Evolutionary conservation across 164 flowering plant genomes (phyloP), one percentile per base, ranked within the genome.

Genomic region (Stephania yunnanensis): DNA sequence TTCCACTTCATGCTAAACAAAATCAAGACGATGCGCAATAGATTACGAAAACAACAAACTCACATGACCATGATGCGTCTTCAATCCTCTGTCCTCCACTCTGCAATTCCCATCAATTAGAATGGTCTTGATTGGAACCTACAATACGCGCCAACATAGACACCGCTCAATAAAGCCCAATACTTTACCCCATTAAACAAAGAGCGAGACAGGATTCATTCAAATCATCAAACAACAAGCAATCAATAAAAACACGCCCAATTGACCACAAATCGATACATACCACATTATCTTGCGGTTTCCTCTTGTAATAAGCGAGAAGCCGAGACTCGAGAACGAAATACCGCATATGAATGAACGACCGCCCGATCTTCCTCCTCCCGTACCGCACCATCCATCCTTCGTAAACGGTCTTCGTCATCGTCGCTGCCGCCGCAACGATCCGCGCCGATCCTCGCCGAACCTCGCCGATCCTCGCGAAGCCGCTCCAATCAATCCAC

Each of bases 341-440:
- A 83, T 89, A 96, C 22, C 99, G 82, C 98, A 94, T 96, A 58
- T 96, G 99, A 69, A 96, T 92, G 76, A 74, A 96, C 2, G 99
- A 96, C 79, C 98, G 83, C 4, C 99, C 99, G 80, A 96, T 91
- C 91, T 92, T 96, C 84, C 98, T 83, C 84, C 99, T 80, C 29
- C 99, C 99, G 80, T 89, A 91, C 73, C 99, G 82, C 48, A 96
- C 99, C 98, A 96, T 90, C 98, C 98, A 96, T 74, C 99, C 99
- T 82, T 96, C 99, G 65, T 94, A 89, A 29, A 96, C 94, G 70
- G 92, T 92, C 86, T 92, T 92, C 74, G 96, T 73, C 85, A 86
- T 81, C 83, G 71, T 78, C 61, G 30, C 70, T 42, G 30, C 75
- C 61, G 30, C 70, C 31, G 30, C 75, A 61, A 31, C 42, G n/a